A percentile compares a stretch with the other conserved stretches of the same genome.
These are phyloP conservation scores for Pythium utonaiense DNA, from an alignment of 352 stramenopile genomes.

Conservation along the genomic window DNA sequence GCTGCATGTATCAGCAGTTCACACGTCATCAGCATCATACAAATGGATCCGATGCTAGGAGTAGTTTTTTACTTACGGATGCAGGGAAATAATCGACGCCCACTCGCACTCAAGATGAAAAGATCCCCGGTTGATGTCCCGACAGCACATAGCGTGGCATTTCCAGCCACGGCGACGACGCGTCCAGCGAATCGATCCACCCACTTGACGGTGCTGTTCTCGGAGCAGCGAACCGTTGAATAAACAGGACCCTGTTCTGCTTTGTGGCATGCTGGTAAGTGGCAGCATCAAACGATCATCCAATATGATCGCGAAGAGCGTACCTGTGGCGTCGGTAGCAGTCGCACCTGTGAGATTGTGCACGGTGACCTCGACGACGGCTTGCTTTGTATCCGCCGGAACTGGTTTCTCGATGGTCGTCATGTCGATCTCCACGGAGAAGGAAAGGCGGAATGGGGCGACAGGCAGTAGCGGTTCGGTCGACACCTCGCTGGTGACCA, in stretches of 20 bases:
- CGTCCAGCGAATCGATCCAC: constrained; percentile 74
- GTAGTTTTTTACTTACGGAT: constrained; percentile 43
- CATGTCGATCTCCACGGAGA: constrained; percentile 59
- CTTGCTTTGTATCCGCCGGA: constrained; percentile 1
- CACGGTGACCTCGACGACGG: constrained; percentile 51
- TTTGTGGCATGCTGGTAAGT: neutral
- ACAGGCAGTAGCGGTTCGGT: constrained; percentile 44
- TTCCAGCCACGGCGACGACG: constrained; percentile 52
- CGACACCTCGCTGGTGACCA: neutral
- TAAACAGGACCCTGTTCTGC: constrained; percentile 62
- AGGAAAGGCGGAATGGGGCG: constrained; percentile 56
- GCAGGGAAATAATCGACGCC: constrained; percentile 72
- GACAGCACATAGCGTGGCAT: constrained; percentile 58
- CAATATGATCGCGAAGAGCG: no score
- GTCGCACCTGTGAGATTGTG: constrained; percentile 56
- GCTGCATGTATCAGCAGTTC: constrained; percentile 36
- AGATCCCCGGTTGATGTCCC: constrained; percentile 64
- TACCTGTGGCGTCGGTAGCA: constrained; percentile 44
- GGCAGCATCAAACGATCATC: constrained; percentile 7
- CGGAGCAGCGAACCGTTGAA: constrained; percentile 66
- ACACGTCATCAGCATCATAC: neutral
- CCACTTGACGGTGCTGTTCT: constrained; percentile 58
- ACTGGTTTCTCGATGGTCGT: constrained; percentile 1
- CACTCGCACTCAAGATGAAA: constrained; percentile 56
- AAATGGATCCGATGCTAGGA: neutral